Base-by-base conservation (phyloP, 2,329 filamentous ascomycete species). In the Arthrocladium fulminans region DNA sequence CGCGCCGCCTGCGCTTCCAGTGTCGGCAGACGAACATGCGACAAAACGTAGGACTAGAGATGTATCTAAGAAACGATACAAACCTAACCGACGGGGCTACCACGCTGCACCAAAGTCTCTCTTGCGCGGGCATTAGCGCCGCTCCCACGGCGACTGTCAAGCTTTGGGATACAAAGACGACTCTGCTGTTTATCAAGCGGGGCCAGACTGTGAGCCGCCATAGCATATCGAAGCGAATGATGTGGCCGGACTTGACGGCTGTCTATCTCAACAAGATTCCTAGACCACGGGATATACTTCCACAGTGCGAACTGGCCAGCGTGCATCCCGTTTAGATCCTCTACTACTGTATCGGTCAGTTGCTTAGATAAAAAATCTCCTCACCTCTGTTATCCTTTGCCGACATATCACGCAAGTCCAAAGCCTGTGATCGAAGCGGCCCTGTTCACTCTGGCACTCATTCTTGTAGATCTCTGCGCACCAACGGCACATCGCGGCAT, bases 401-500 rank as follows among this genome's bases (percentile, higher is more conserved):
- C 46, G 32, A 37, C 46, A 48, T 13, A 42, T 23, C 3, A 29
- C 20, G 24, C 46, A 48, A n/a, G 5, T 42, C 24, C 25, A 41
- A 7, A 24, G 5, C 9, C 29, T 12, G 2, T 22, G 20, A n/a
- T 35, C 20, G 5, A 35, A 24, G 2, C 19, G 24, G 4, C 46
- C 39, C 15, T 42, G 2, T 6, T 4, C 25, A 23, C 10, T 15
- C 8, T 34, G 39, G 29, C 41, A 39, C 17, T 30, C 32, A n/a
- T 10, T 15, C 29, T 15, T 34, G 6, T 13, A 38, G 23, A 59
- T 19, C 19, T 54, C 46, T 12, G 50, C 50, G 30, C 57, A 59
- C 55, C 55, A 59, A 10, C 51, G 54, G 41, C 57, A 59, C 20
- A 57, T 54, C 3, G 49, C 51, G 17, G 54, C 43, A 45, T 59